Conservation (phyloP, 805 yeast genomes). For the Lipomyces kockii region DNA sequence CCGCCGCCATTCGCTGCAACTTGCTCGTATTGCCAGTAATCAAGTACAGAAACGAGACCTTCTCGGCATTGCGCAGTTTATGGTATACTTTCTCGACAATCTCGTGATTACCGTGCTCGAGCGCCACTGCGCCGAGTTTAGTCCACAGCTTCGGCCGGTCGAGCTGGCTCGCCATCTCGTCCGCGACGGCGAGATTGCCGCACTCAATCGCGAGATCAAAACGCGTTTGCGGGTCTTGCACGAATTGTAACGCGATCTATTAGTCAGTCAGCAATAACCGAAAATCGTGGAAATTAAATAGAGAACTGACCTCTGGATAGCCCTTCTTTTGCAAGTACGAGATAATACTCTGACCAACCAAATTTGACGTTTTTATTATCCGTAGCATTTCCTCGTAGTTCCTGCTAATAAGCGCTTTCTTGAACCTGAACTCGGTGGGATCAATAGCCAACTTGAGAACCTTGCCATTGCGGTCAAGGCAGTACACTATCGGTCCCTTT, state of each 20-base stretch:
- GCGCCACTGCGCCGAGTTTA: constrained; percentile 80
- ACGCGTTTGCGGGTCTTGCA: constrained; percentile 93
- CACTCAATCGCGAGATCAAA: constrained; percentile 95
- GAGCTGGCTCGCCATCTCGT: constrained; percentile 80
- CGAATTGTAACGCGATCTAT: constrained; percentile 87
- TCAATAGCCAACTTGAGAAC: constrained; percentile 81
- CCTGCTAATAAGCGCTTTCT: constrained; percentile 85
- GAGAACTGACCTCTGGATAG: constrained; percentile 67
- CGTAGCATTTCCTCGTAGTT: constrained; percentile 91
- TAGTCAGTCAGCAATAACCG: neutral
- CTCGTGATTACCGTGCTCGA: constrained; percentile 84
- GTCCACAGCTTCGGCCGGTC: constrained; percentile 76
- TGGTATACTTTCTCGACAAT: constrained; percentile 88
- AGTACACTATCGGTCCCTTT: constrained; percentile 69
- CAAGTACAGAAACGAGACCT: constrained; percentile 85
- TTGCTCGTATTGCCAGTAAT: constrained; percentile 79
- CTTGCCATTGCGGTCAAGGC: constrained; percentile 83
- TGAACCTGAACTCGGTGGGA: constrained; percentile 96
- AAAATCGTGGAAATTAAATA: neutral
- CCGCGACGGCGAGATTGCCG: constrained; percentile 85
- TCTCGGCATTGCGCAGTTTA: constrained; percentile 82
- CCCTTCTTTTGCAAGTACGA: constrained; percentile 94
- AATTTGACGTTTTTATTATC: constrained; percentile 81
- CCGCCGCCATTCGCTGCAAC: constrained; percentile 79
- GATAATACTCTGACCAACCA: constrained; percentile 97